Conservation (phyloP, 306 rosid species). For the Acmispon strigosus region DNA sequence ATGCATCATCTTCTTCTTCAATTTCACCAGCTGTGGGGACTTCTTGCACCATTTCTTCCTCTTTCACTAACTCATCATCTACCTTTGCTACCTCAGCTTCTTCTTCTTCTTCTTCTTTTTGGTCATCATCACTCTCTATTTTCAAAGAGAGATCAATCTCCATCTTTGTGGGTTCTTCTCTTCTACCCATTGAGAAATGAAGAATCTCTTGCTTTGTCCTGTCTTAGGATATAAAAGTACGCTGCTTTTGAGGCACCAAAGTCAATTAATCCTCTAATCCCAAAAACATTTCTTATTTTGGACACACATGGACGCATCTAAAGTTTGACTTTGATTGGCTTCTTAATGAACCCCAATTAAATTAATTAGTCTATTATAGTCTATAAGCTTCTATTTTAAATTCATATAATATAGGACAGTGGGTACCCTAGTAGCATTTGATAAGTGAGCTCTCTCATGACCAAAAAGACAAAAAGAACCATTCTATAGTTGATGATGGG, state of each 20-base stretch:
- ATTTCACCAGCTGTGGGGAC: constrained; percentile 37
- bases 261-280: constrained; percentile 88
- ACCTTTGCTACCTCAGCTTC: neutral
- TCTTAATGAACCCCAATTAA: constrained; percentile 30
- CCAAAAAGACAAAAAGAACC: constrained; percentile 24
- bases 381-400: constrained; percentile 1
- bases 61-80: constrained; percentile 32
- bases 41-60: constrained; percentile 2
- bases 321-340: constrained; percentile 65
- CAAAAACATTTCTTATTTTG: constrained; percentile 44
- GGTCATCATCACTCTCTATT: constrained; percentile 28
- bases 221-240: constrained; percentile 14
- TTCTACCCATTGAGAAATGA: constrained; percentile 29
- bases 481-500: neutral
- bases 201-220: constrained; percentile 29
- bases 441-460: neutral
- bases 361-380: constrained; percentile 29
- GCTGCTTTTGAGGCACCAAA: constrained; percentile 84
- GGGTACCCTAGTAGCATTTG: constrained; percentile 15
- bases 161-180: constrained; percentile 29
- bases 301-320: constrained; percentile 72
- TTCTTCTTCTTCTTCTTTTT: neutral
- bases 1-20: constrained; percentile 59
- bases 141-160: constrained; percentile 72
- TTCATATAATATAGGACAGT: constrained; percentile 1